A percentile compares a stretch with the other conserved stretches of the same genome.
Evolutionary conservation across 768 basidiomycete genomes (phyloP).

Genomic region (Gelatoporia subvermispora): DNA sequence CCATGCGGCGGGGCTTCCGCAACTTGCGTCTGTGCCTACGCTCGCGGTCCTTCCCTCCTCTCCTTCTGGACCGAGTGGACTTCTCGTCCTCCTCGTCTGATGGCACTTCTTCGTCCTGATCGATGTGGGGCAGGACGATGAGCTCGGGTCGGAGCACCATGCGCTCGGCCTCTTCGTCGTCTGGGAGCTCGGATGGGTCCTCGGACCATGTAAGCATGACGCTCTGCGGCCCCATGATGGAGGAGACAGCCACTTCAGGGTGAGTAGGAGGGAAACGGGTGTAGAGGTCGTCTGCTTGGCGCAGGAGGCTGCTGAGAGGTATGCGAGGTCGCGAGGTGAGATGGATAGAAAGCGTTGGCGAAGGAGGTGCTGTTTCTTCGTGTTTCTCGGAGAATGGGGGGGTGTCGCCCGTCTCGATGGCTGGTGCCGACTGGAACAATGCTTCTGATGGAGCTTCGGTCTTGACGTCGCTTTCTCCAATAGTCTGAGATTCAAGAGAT

Average conservation of each 20-base stretch:
- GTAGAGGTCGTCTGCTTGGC: slow-evolving; percentile 54
- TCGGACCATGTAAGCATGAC: slow-evolving; percentile 73
- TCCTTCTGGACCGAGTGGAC: slow-evolving; percentile 18
- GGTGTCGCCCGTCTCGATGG: no score
- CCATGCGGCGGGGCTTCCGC: slow-evolving; percentile 23
- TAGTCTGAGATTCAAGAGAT: background rate
- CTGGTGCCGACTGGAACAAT: background rate
- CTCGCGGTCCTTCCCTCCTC: slow-evolving; percentile 9
- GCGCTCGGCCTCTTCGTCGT: slow-evolving; percentile 53
- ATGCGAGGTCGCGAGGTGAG: slow-evolving; percentile 24
- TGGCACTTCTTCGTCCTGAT: slow-evolving; percentile 25
- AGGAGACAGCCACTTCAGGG: slow-evolving; percentile 44
- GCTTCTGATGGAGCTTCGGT: background rate
- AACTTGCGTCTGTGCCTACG: slow-evolving; percentile 31
- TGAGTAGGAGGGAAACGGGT: slow-evolving; percentile 56
- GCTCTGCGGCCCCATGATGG: slow-evolving; percentile 76
- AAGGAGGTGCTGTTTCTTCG: slow-evolving; percentile 1
- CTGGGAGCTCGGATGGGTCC: slow-evolving; percentile 34
- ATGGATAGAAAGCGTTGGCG: slow-evolving; percentile 7
- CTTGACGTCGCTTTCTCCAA: background rate
- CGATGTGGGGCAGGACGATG: slow-evolving; percentile 48
- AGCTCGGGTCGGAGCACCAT: slow-evolving; percentile 53
- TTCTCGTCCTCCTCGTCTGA: slow-evolving; percentile 17
- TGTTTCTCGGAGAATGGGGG: slow-evolving; percentile 1
- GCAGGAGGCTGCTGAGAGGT: slow-evolving; percentile 47